Evolutionary conservation across 257 asterid genomes (phyloP).

Genomic region (Capsicum pubescens): DNA sequence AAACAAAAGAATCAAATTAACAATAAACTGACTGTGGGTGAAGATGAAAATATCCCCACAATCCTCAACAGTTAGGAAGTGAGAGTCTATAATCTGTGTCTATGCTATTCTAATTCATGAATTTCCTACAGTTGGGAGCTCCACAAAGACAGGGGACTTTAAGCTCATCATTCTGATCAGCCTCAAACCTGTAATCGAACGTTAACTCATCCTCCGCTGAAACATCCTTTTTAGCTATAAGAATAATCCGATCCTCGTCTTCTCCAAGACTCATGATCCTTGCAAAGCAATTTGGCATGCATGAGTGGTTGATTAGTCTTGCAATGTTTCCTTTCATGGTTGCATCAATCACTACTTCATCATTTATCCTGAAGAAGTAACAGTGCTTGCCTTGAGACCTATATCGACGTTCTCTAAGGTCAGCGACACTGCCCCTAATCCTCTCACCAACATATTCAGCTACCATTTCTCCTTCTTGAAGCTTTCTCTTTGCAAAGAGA

Average conservation of each 20-base stretch:
- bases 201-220: conserved; percentile 26
- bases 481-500: conserved; percentile 22
- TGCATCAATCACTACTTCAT: conserved; percentile 27
- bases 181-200: conserved; percentile 28
- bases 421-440: conserved; percentile 24
- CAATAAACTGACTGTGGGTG: background rate
- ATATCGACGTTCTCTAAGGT: conserved; percentile 18
- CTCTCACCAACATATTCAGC: conserved; percentile 29
- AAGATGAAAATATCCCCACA: conserved; percentile 1
- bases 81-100: background rate
- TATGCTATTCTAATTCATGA: conserved; percentile 24
- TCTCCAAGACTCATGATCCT: conserved; percentile 30
- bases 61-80: conserved; percentile 2
- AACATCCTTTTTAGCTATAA: conserved; percentile 26
- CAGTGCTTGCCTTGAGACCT: conserved; percentile 26
- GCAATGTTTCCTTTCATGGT: conserved; percentile 29
- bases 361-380: conserved; percentile 29
- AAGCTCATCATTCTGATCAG: conserved; percentile 4
- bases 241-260: conserved; percentile 20
- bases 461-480: conserved; percentile 27
- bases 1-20: background rate
- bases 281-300: conserved; percentile 29
- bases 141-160: conserved; percentile 28
- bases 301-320: conserved; percentile 27
- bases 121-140: conserved; percentile 30